Evolutionary conservation across 495 filamentous ascomycete genomes (phyloP), one percentile per base, ranked within the genome.

Genomic region (Penicillium lividum): DNA sequence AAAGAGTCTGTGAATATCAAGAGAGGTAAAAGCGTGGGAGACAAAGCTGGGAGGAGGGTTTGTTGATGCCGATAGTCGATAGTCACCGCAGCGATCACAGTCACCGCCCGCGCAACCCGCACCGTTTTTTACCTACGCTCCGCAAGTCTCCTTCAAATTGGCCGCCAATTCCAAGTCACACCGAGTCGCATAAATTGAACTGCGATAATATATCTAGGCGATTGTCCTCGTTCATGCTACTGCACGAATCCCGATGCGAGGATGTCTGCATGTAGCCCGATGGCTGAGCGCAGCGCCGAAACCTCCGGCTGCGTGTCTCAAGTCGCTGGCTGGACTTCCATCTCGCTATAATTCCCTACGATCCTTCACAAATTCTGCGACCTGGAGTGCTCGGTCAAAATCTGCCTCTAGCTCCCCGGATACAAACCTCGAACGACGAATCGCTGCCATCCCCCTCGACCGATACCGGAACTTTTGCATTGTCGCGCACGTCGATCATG

Each of bases 401-500:
- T 56, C 51, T 6, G 29, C 54, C 4, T 28, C 59, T 1, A 61
- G 55, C 1, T 68, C 62, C 49, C 64, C 63, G 3, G 59, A 78
- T 9, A 68, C 78, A 5, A 86, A 88, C 31, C 80, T 96, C 16
- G 94, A 98, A 71, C 75, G 76, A 42, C 82, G 94, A 63, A 98
- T 98, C 53, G 80, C 89, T 9, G 86, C 82, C 1, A 97, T 98
- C 58, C 94, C 94, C 5, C 84, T 98, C 60, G 89, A 92, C 30
- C 88, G 93, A 16, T 98, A 91, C 71, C 88, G 94, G 38, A 98
- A 98, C 70, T 83, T 98, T 69, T 98, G 94, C 69, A 98, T 98
- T 67, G 94, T 98, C 53, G 94, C 94, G 5, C 94, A 98, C 72
- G 96, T 98, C 73, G 94, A 98, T 74, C 94, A 98, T 86, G 94